Evolutionary conservation across 2,329 filamentous ascomycete genomes (phyloP).

Genomic region (Epichloe gansuensis): DNA sequence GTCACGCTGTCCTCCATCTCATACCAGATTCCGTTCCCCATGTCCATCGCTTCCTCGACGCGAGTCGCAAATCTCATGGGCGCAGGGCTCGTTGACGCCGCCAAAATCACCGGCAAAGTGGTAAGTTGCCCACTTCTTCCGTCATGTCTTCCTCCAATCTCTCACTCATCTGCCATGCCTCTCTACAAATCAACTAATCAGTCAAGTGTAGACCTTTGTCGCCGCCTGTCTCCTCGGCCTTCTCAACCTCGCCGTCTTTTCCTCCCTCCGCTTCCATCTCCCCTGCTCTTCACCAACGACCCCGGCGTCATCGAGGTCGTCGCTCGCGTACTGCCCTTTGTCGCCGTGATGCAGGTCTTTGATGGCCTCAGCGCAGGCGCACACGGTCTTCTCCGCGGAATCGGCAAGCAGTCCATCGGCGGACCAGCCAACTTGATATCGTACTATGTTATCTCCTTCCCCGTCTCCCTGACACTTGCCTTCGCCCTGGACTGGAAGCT

Average conservation of each 20-base stretch:
- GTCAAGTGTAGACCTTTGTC: constrained; percentile 35
- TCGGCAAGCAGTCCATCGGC: constrained; percentile 81
- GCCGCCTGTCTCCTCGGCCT: constrained; percentile 60
- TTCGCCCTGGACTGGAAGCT: constrained; percentile 71
- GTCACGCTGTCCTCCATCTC: constrained; percentile 67
- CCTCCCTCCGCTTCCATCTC: constrained; percentile 56
- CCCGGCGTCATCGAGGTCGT: constrained; percentile 56
- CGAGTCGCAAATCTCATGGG: constrained; percentile 88
- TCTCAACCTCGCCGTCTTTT: constrained; percentile 64
- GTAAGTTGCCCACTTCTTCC: constrained; percentile 26
- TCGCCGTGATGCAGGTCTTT: constrained; percentile 81
- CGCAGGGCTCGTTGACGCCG: constrained; percentile 67
- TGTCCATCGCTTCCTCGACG: constrained; percentile 79
- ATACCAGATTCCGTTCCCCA: constrained; percentile 85
- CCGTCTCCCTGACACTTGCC: constrained; percentile 65
- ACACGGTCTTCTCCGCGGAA: constrained; percentile 73
- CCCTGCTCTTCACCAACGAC: constrained; percentile 66
- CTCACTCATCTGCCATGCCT: no score
- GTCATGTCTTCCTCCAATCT: not conserved
- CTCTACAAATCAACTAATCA: not conserved
- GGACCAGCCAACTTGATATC: constrained; percentile 78
- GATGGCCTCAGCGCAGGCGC: constrained; percentile 70
- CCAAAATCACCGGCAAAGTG: constrained; percentile 69
- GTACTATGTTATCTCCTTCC: constrained; percentile 80
- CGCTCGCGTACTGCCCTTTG: constrained; percentile 61